Conservation (phyloP, 176 grass and related monocot species). For the Aegilops sharonensis region DNA sequence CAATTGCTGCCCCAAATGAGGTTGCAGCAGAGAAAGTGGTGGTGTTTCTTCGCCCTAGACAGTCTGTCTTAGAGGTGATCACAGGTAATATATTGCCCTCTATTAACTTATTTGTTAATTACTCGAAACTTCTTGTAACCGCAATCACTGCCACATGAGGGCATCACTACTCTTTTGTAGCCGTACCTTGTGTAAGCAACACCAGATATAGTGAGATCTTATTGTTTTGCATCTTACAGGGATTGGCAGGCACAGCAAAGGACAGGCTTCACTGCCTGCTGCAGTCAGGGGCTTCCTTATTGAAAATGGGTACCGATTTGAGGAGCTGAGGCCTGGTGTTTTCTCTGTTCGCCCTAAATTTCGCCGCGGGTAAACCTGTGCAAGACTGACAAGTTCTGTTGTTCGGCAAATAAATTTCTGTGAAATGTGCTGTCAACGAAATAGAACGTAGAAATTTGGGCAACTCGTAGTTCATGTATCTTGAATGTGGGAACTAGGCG, state of each 20-base stretch:
- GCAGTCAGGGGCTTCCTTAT: slow-evolving; percentile 72
- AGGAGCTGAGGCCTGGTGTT: slow-evolving; percentile 70
- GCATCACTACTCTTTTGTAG: background rate
- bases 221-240: slow-evolving; percentile 50
- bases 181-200: background rate
- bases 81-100: slow-evolving; percentile 50
- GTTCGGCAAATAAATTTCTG: background rate
- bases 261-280: slow-evolving; percentile 71
- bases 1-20: slow-evolving; percentile 24
- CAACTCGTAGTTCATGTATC: background rate
- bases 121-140: background rate
- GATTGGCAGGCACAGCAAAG: slow-evolving; percentile 88
- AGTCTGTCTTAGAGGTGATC: slow-evolving; percentile 67
- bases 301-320: slow-evolving; percentile 81
- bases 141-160: background rate
- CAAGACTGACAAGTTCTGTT: background rate
- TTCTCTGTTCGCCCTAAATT: slow-evolving; percentile 76
- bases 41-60: slow-evolving; percentile 41
- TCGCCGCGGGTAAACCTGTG: slow-evolving; percentile 33
- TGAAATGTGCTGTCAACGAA: background rate
- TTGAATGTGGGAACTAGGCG: background rate
- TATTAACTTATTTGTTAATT: slow-evolving; percentile 3
- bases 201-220: background rate
- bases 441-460: background rate
- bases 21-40: slow-evolving; percentile 17